Evolutionary conservation across 1,284 basidiomycete genomes (phyloP), one percentile per base, ranked within the genome.

Genomic region (Trametes sp.): DNA sequence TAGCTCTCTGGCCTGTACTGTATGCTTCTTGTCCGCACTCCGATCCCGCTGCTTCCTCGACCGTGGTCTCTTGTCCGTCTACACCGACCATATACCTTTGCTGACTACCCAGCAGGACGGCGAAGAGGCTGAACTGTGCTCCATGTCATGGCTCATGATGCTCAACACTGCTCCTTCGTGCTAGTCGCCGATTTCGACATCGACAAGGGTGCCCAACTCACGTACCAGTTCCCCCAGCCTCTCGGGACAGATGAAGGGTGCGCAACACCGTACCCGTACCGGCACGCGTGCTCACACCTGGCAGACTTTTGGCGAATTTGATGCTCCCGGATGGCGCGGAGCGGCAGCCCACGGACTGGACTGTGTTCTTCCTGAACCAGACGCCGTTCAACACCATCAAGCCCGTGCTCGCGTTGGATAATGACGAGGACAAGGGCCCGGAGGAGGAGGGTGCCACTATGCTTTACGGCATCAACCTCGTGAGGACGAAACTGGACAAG

Each of bases 251-350:
- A 97, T 81, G 94, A 96, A 78, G 92, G 93, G 95, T 96, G 63
- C 69, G 88, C 76, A 24, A n/a, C 23, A 33, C 6, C 41, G 35
- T 50, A 9, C 19, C 10, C 5, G 14, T 23, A 26, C 10, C 9
- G 14, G 8, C 14, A 45, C 13, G 4, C 6, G 7, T 26, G 13
- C 21, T 46, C 13, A 36, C 26, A 8, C 2, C 7, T 5, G 7
- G 9, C 70, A 98, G 96, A 67, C 86, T 95, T 26, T 84, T 99
- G 4, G 98, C 97, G 1, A 97, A 98, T 79, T 87, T 98, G 65
- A 99, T 99, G 97, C 84, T 99, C 19, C 97, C 97, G 1, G 97
- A 99, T 76, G 98, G 98, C 14, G 96, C 96, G 14, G 98, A 99
- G 76, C 87, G 92, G 54, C 91, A 97, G 66, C 81, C 91, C 19